These are phyloP conservation scores for Ogataea philodendri DNA, from an alignment of 805 yeast species.

Conservation along the genomic window DNA sequence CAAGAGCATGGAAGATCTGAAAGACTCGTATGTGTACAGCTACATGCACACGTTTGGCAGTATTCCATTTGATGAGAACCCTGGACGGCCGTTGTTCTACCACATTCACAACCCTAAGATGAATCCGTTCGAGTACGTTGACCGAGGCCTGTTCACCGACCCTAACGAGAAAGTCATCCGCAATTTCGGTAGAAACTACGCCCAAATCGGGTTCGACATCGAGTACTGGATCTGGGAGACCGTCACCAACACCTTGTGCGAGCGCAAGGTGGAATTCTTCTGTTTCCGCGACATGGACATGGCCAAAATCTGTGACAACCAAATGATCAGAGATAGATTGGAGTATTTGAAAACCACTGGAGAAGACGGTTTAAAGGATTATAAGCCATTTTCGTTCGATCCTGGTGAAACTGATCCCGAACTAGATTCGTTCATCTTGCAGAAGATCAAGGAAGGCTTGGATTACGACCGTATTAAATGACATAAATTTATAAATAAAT, in stretches of 20 bases:
- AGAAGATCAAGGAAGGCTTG: slow-evolving; percentile 2
- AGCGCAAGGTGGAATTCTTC: slow-evolving; percentile 13
- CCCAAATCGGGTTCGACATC: slow-evolving; percentile 21
- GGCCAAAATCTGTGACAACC: slow-evolving; percentile 22
- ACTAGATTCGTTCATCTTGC: slow-evolving; percentile 14
- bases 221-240: slow-evolving; percentile 29
- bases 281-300: slow-evolving; percentile 24
- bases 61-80: slow-evolving; percentile 15
- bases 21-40: slow-evolving; percentile 18
- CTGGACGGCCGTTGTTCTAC: slow-evolving; percentile 24
- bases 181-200: slow-evolving; percentile 23
- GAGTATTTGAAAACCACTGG: slow-evolving; percentile 28
- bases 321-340: slow-evolving; percentile 22
- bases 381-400: slow-evolving; percentile 1
- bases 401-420: slow-evolving; percentile 1
- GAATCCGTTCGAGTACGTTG: slow-evolving; percentile 40
- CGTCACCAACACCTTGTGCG: slow-evolving; percentile 25
- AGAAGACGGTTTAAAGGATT: slow-evolving; percentile 2
- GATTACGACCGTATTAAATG: slow-evolving; percentile 2
- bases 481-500: background rate
- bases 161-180: slow-evolving; percentile 14
- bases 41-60: slow-evolving; percentile 20
- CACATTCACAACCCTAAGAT: slow-evolving; percentile 51
- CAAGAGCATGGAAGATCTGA: slow-evolving; percentile 5
- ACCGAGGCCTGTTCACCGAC: slow-evolving; percentile 20